Evolutionary conservation across 2,329 filamentous ascomycete species (phyloP).

Genomic region (Paracamarosporium sp.): DNA sequence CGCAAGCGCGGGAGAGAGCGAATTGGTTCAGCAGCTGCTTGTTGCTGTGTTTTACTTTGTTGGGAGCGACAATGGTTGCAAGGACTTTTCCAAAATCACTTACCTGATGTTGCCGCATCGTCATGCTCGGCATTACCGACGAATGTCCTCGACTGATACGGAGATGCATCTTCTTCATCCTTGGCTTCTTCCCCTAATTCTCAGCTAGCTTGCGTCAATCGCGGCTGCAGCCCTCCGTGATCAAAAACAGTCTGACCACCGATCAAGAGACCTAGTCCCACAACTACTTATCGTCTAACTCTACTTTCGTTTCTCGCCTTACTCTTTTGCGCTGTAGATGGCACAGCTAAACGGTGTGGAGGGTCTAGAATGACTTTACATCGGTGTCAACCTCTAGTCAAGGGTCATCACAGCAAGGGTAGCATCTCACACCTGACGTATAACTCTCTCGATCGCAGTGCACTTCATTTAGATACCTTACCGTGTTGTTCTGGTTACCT

Average conservation of each 20-base stretch:
- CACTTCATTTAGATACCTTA: background rate
- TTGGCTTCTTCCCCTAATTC: too few species aligned
- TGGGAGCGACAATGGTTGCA: too few species aligned
- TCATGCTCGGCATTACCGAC: too few species aligned
- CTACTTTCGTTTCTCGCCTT: background rate
- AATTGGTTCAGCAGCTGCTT: too few species aligned
- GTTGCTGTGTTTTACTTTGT: too few species aligned
- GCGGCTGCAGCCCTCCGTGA: too few species aligned
- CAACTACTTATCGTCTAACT: background rate
- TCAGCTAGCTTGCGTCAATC: background rate
- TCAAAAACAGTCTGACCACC: background rate
- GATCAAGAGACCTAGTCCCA: too few species aligned
- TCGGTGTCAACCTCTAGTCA: background rate
- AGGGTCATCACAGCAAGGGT: background rate
- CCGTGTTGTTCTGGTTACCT: too few species aligned
- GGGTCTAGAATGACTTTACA: background rate
- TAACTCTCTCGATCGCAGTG: background rate
- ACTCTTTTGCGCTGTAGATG: background rate
- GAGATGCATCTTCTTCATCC: too few species aligned
- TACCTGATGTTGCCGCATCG: background rate
- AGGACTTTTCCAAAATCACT: background rate
- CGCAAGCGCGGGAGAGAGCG: background rate
- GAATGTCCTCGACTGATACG: too few species aligned
- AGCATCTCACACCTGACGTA: background rate
- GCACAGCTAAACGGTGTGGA: background rate